Evolutionary conservation across 2,329 filamentous ascomycete species (phyloP), one percentile per base, ranked within the genome.

Genomic region (Biscogniauxia mediterranea): DNA sequence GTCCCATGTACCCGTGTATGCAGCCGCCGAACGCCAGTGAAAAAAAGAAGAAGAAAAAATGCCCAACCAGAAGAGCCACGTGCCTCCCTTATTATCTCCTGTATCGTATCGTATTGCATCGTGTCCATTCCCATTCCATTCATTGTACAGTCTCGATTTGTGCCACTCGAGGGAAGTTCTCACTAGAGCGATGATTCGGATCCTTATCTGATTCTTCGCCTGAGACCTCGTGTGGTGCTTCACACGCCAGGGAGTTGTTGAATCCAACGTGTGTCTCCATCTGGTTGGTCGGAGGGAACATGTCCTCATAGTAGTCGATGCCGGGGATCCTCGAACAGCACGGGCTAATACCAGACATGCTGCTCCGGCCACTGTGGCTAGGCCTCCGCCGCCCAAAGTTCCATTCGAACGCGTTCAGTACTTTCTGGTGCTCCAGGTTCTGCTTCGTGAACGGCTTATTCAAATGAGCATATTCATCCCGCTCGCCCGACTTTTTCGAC

Each of bases 351-450:
- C 69, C 69, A 23, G 71, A 73, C 11, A 64, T 59, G 53, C 55
- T 64, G 54, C 69, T 72, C 51, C 60, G 61, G 23, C 65, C 62
- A 15, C 68, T 56, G 23, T 66, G 68, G 46, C 66, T 69, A 20
- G 56, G 56, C 46, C 62, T 69, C 38, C 68, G 64, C 19, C 52
- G 66, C 56, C 65, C 65, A 42, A 69, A 70, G 54, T 68, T 71
- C 68, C 70, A 75, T 53, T 72, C 68, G 57, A 75, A 74, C 20
- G 66, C 59, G 56, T 59, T 68, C 15, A 75, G 58, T 28, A 75
- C 60, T 60, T 71, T 73, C 59, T 74, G 73, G 61, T 75, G 71
- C 58, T 73, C 73, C 25, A 74, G 65, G 55, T 75, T 75, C 56
- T 74, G 70, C 9, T 65, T 64, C 1, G 70, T 74, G 60, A 75